Conservation (phyloP, 306 rosid genomes). For the Sicyos edulis region DNA sequence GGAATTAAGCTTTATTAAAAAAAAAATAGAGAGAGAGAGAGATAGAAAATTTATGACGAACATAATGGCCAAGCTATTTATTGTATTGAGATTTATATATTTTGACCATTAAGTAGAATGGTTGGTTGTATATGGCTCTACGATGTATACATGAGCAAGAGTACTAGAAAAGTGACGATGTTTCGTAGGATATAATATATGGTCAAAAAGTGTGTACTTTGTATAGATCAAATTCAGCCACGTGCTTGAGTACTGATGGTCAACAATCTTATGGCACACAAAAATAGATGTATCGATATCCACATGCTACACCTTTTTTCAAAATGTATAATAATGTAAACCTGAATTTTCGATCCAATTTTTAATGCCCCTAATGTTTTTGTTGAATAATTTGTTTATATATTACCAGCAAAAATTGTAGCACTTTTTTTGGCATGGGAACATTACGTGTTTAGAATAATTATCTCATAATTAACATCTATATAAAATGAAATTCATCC, state of each 20-base stretch:
- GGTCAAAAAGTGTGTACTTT: background rate
- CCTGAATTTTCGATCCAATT: background rate
- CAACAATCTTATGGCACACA: constrained; percentile 18
- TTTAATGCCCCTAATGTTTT: background rate
- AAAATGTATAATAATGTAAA: background rate
- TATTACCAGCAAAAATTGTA: too few species aligned
- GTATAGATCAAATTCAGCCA: background rate
- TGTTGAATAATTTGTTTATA: too few species aligned
- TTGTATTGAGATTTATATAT: background rate
- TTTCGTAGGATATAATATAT: background rate
- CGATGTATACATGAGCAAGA: background rate
- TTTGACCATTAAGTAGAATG: background rate
- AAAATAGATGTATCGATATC: background rate
- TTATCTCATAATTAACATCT: too few species aligned
- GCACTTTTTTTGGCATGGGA: too few species aligned
- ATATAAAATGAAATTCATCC: background rate
- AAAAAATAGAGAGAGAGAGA: too few species aligned
- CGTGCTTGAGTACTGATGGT: constrained; percentile 1
- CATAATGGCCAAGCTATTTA: background rate
- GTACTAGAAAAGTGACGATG: background rate
- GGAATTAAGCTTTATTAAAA: background rate
- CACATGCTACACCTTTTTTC: background rate
- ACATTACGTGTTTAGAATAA: background rate
- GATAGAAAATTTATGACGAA: background rate
- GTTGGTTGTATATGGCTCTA: background rate